Base-by-base conservation (phyloP, 495 filamentous ascomycete genomes). In the Xylaria nigripes region DNA sequence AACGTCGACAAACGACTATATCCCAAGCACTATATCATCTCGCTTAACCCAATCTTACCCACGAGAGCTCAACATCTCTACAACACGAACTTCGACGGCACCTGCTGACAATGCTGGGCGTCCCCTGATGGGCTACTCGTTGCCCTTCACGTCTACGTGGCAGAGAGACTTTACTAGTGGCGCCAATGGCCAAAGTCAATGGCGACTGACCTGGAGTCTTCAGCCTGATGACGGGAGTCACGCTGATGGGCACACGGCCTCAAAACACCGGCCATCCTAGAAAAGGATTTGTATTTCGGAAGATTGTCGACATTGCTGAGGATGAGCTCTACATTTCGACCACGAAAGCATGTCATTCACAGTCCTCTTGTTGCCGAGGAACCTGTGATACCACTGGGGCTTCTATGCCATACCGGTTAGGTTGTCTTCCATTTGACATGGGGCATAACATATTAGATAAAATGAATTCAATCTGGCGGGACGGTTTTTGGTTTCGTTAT, bases 41-140 rank as follows among this genome's bases (percentile, higher is more conserved):
- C 12, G 34, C 16, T n/a, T 34, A 36, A 2, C 2, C 2, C 25
- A 24, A 21, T 12, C 38, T 1, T 51, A 51, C 49, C 18, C 49
- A 6, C n/a, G 5, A 1, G 40, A 30, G 16, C 40, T 51, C 12
- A 25, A 30, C 23, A 51, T 51, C 24, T n/a, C 15, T 2, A 18
- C 10, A 12, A 45, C 50, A 16, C 7, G 32, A 13, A 22, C 27
- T n/a, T 48, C 46, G 6, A n/a, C 43, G 25, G 32, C 41, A 30
- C 27, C n/a, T 21, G 18, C 27, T 8, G 30, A 30, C 16, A 23
- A 32, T 16, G 5, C 43, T 6, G 15, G 3, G 3, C 21, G 32
- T 0, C 51, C 51, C 1, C 32, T 54, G 9, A 54, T 54, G 51
- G 32, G 25, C 9, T 54, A 54, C 51, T 54, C 51, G 23, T 1